Conservation (phyloP, 1,139 yeast species). For the Nematodospora anomalae region DNA sequence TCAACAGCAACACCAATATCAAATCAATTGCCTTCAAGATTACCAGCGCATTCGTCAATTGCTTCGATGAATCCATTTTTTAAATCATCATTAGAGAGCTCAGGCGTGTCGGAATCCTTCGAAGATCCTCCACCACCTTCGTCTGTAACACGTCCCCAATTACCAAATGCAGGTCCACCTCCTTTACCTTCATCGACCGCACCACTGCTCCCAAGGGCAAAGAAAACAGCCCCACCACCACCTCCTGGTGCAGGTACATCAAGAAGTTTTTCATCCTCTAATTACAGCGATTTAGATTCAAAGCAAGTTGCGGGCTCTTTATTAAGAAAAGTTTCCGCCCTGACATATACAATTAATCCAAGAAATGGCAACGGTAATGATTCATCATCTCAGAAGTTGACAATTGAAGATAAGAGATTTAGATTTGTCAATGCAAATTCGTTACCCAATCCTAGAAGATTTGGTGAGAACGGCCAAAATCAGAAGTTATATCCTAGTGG, state of each 20-base stretch:
- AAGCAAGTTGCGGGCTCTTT: constrained; percentile 52
- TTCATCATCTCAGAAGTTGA: constrained; percentile 27
- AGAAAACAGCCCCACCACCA: constrained; percentile 37
- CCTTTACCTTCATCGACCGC: constrained; percentile 20
- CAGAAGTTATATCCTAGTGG: constrained; percentile 91
- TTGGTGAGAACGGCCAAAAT: constrained; percentile 49
- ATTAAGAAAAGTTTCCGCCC: constrained; percentile 55
- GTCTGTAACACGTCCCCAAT: constrained; percentile 13
- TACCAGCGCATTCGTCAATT: constrained; percentile 9
- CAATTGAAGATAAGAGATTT: constrained; percentile 73
- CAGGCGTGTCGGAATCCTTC: constrained; percentile 1
- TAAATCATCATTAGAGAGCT: neutral
- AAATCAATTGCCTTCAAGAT: constrained; percentile 12
- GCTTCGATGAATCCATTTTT: constrained; percentile 5
- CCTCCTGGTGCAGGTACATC: constrained; percentile 25
- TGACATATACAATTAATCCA: constrained; percentile 51
- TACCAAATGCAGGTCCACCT: constrained; percentile 18
- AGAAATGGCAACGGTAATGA: constrained; percentile 13
- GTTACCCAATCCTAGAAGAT: constrained; percentile 81
- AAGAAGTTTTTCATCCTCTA: constrained; percentile 13
- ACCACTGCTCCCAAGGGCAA: constrained; percentile 17
- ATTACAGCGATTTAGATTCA: constrained; percentile 30
- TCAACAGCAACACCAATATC: constrained; percentile 14
- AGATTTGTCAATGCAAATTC: constrained; percentile 66
- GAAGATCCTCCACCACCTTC: constrained; percentile 13